Conservation (phyloP, 2,329 filamentous ascomycete species). For the Botrytis aclada region DNA sequence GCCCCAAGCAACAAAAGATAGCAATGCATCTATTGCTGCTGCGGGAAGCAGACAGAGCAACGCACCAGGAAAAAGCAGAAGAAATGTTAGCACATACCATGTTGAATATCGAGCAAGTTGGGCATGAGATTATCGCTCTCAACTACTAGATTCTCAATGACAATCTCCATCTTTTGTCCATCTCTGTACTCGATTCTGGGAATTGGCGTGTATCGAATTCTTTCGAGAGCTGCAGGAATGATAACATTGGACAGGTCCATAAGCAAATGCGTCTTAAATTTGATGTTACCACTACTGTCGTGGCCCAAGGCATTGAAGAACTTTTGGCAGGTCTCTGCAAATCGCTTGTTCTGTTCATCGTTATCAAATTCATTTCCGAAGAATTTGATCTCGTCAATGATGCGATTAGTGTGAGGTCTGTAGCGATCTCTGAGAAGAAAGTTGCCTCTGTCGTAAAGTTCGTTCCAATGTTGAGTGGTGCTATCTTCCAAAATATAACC, state of each 20-base stretch:
- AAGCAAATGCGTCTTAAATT: conserved; percentile 89
- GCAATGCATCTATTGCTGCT: background rate
- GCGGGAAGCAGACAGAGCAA: background rate
- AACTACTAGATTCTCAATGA: conserved; percentile 91
- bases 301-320: conserved; percentile 89
- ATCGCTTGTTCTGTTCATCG: conserved; percentile 81
- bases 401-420: conserved; percentile 75
- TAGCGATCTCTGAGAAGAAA: conserved; percentile 89
- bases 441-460: conserved; percentile 78
- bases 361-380: conserved; percentile 83
- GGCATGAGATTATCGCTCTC: conserved; percentile 97
- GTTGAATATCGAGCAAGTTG: conserved; percentile 82
- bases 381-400: conserved; percentile 89
- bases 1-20: background rate
- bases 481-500: conserved; percentile 84
- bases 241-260: conserved; percentile 89
- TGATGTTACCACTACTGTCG: conserved; percentile 76
- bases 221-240: conserved; percentile 77
- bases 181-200: conserved; percentile 94
- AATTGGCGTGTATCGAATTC: conserved; percentile 83
- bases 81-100: conserved; percentile 42
- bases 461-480: conserved; percentile 78
- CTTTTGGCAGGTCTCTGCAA: conserved; percentile 72
- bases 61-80: background rate
- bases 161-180: conserved; percentile 68